Conservation (phyloP, 1,284 basidiomycete genomes). For the Fomitopsis pinicola region DNA sequence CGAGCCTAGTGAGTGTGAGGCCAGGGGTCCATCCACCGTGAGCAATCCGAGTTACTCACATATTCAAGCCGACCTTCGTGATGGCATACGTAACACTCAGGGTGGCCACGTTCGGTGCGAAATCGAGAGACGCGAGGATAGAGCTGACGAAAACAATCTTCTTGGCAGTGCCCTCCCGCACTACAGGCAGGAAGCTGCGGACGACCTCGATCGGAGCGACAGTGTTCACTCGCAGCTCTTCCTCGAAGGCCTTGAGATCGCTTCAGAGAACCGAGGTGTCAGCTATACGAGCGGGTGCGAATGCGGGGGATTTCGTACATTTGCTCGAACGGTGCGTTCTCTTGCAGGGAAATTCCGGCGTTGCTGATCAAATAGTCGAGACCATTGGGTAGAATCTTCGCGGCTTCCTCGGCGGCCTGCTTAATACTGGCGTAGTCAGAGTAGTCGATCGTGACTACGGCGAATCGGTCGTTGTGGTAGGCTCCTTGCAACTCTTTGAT, state of each 20-base stretch:
- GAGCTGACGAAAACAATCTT: not conserved
- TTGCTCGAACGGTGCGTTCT: not conserved
- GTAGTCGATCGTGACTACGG: not conserved
- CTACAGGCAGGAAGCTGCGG: not conserved
- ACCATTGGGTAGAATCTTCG: not conserved
- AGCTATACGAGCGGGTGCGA: not conserved
- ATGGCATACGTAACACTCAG: not conserved
- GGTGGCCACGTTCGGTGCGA: not conserved
- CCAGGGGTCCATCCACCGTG: not conserved
- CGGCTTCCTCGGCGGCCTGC: not conserved
- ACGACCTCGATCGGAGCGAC: not conserved
- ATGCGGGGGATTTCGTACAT: not conserved
- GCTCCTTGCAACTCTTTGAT: not conserved
- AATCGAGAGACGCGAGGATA: not conserved
- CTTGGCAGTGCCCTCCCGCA: not conserved
- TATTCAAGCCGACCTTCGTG: not conserved
- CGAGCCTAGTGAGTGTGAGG: not conserved
- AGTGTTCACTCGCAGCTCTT: not conserved
- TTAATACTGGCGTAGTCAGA: not conserved
- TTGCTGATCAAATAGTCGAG: conserved; percentile 1
- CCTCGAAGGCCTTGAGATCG: not conserved
- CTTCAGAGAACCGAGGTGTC: not conserved
- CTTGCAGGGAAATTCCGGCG: not conserved
- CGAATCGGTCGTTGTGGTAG: not conserved
- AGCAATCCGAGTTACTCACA: not conserved